A percentile compares a stretch with the other conserved stretches of the same genome.
These are phyloP conservation scores for Salvia hispanica DNA, from an alignment of 257 asterid species.

Conservation along the genomic window DNA sequence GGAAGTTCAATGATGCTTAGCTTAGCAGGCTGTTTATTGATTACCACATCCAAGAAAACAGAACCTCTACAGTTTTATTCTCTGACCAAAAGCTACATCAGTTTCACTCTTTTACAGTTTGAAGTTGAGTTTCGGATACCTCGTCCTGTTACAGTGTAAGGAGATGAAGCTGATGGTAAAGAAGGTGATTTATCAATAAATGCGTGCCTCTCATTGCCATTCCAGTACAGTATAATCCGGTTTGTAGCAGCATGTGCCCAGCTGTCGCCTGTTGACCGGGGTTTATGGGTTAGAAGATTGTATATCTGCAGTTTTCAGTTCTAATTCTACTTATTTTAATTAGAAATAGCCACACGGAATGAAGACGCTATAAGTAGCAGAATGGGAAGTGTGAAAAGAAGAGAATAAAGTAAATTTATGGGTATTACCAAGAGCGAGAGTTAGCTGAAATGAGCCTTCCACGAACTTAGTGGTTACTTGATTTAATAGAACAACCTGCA, in stretches of 20 bases:
- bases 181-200: slow-evolving; percentile 91
- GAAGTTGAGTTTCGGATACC: slow-evolving; percentile 78
- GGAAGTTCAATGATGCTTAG: background rate
- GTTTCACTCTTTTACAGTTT: slow-evolving; percentile 65
- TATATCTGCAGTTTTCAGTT: slow-evolving; percentile 14
- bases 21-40: background rate
- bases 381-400: background rate
- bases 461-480: slow-evolving; percentile 84
- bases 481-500: slow-evolving; percentile 81
- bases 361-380: background rate
- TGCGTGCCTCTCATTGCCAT: slow-evolving; percentile 78
- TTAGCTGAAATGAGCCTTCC: slow-evolving; percentile 79
- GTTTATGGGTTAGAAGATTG: slow-evolving; percentile 28
- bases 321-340: background rate
- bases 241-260: slow-evolving; percentile 99
- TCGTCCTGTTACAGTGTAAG: slow-evolving; percentile 74
- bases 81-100: slow-evolving; percentile 47
- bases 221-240: slow-evolving; percentile 81
- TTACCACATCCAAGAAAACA: background rate
- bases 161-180: slow-evolving; percentile 69
- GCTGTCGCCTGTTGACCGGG: slow-evolving; percentile 76
- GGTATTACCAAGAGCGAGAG: slow-evolving; percentile 90
- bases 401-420: slow-evolving; percentile 4
- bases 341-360: background rate
- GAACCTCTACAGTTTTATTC: slow-evolving; percentile 23